Conservation (phyloP, 257 asterid genomes). For the Jaltomata sinuosa region DNA sequence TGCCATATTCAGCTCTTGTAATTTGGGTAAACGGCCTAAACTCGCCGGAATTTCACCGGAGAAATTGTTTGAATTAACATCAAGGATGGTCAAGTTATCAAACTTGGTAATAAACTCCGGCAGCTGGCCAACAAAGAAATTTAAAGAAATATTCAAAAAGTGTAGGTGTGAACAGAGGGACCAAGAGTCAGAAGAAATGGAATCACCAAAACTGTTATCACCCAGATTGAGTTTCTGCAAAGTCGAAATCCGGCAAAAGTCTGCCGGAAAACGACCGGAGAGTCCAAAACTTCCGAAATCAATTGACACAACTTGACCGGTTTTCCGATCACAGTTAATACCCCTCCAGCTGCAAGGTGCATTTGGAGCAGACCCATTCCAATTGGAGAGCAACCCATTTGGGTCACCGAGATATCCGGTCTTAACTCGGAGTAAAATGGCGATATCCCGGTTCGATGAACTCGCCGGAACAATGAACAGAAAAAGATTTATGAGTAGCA, state of each 20-base stretch:
- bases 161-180: slow-evolving; percentile 51
- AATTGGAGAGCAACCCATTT: slow-evolving; percentile 27
- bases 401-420: slow-evolving; percentile 43
- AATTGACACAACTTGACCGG: slow-evolving; percentile 39
- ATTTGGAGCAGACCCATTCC: slow-evolving; percentile 29
- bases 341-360: slow-evolving; percentile 78
- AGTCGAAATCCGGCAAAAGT: slow-evolving; percentile 55
- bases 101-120: slow-evolving; percentile 40
- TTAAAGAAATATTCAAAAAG: slow-evolving; percentile 37
- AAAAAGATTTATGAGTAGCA: slow-evolving; percentile 9
- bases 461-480: slow-evolving; percentile 13
- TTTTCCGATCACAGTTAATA: slow-evolving; percentile 33
- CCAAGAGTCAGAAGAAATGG: slow-evolving; percentile 22
- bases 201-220: slow-evolving; percentile 37
- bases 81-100: slow-evolving; percentile 36
- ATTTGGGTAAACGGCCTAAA: slow-evolving; percentile 38
- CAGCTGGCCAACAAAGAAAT: slow-evolving; percentile 47
- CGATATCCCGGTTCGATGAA: slow-evolving; percentile 47
- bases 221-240: slow-evolving; percentile 43
- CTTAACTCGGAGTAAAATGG: slow-evolving; percentile 49
- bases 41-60: slow-evolving; percentile 60
- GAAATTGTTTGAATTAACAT: slow-evolving; percentile 47
- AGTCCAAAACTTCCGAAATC: slow-evolving; percentile 26
- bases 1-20: slow-evolving; percentile 36
- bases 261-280: slow-evolving; percentile 56